These are phyloP conservation scores for Beta vulgaris DNA, from an alignment of 148 eudicot species.

Conservation along the genomic window DNA sequence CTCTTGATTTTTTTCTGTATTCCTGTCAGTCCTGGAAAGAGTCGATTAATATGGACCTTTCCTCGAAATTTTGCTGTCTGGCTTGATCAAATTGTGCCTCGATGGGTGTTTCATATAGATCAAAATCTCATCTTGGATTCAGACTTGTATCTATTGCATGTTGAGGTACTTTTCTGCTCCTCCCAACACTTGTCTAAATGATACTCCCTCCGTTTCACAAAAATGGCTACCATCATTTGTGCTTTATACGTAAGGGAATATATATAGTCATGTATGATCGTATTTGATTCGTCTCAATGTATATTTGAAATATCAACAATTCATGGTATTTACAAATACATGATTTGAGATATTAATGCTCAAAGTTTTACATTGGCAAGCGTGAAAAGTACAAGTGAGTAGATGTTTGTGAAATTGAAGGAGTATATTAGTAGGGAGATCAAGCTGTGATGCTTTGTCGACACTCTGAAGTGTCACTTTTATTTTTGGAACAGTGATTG, in stretches of 20 bases:
- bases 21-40: constrained; percentile 88
- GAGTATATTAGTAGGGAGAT: not conserved
- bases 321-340: too few relatives aligned
- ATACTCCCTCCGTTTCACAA: too few relatives aligned
- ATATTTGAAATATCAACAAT: too few relatives aligned
- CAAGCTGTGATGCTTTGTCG: not conserved
- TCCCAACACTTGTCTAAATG: not conserved
- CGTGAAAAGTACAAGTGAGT: too few relatives aligned
- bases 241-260: too few relatives aligned
- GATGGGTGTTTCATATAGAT: constrained; percentile 73
- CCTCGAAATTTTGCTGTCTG: constrained; percentile 76
- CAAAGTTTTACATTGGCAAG: too few relatives aligned
- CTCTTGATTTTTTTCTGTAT: constrained; percentile 62
- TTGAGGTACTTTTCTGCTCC: constrained; percentile 49
- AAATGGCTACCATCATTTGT: too few relatives aligned
- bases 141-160: constrained; percentile 73
- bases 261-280: too few relatives aligned
- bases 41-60: constrained; percentile 71
- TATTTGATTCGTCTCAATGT: too few relatives aligned
- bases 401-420: too few relatives aligned
- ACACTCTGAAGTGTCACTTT: not conserved
- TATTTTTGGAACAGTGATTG: not conserved
- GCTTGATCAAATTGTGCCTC: constrained; percentile 70
- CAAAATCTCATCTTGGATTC: constrained; percentile 78
- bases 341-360: too few relatives aligned